Conservation (phyloP, 2,329 filamentous ascomycete genomes). For the Cercospora sojina region DNA sequence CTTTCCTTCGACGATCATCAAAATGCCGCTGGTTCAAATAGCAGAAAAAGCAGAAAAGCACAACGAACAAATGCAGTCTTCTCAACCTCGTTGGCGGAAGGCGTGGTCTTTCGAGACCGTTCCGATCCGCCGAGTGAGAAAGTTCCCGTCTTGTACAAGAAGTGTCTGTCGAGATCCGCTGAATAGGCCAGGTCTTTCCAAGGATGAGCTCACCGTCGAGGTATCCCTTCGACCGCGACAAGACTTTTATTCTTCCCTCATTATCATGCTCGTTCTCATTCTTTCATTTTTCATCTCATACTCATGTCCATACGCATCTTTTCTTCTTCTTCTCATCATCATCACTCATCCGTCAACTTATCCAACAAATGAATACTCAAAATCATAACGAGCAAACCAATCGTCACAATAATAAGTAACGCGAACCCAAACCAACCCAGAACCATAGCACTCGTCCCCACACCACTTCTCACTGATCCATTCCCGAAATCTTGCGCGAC, state of each 20-base stretch:
- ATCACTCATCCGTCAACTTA: conserved; percentile 52
- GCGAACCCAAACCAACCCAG: conserved; percentile 97
- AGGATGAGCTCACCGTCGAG: neutral
- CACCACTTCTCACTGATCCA: conserved; percentile 79
- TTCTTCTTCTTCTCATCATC: neutral
- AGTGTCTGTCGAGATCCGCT: neutral
- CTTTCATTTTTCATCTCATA: neutral
- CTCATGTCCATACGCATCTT: neutral
- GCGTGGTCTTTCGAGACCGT: neutral
- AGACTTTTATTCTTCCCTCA: neutral
- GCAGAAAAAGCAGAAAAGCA: neutral
- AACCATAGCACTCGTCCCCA: conserved; percentile 94
- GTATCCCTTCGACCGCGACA: neutral
- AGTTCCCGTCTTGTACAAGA: neutral
- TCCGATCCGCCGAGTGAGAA: neutral
- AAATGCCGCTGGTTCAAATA: neutral
- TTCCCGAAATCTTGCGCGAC: conserved; percentile 93
- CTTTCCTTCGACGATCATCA: neutral
- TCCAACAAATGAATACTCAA: conserved; percentile 81
- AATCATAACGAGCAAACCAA: conserved; percentile 94
- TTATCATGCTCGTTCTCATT: neutral
- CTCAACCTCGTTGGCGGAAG: neutral
- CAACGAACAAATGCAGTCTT: neutral
- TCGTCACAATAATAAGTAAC: conserved; percentile 89
- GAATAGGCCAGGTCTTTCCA: neutral